Conservation (phyloP, 352 stramenopile species). For the Elongisporangium prolatum region DNA sequence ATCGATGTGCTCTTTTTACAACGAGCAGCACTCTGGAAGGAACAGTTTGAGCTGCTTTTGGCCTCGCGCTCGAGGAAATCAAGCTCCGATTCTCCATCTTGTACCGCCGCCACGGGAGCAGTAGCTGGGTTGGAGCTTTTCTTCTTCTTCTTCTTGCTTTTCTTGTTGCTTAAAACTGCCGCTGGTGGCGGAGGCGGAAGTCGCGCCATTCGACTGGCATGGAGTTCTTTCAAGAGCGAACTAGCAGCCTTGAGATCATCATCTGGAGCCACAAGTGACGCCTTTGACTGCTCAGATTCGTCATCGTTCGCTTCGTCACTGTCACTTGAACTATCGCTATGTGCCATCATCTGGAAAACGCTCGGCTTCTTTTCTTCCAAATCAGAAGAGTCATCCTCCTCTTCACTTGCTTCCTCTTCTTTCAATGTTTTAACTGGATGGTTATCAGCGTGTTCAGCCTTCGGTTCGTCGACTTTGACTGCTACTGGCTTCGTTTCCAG, state of each 20-base stretch:
- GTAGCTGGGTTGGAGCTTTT: constrained; percentile 8
- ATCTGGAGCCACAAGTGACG: constrained; percentile 1
- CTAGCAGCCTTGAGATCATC: constrained; percentile 24
- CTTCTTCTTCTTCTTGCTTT: constrained; percentile 39
- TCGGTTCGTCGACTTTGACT: constrained; percentile 5
- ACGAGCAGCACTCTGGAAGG: constrained; percentile 30
- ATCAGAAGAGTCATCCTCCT: constrained; percentile 14
- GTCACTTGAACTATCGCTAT: constrained; percentile 26
- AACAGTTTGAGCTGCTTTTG: constrained; percentile 43
- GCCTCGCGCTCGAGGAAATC: constrained; percentile 65
- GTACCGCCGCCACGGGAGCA: constrained; percentile 20
- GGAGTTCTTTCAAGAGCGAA: constrained; percentile 53
- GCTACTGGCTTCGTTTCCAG: too few relatives aligned
- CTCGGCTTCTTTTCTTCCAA: constrained; percentile 22
- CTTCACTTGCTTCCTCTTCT: constrained; percentile 1
- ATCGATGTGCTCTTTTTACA: constrained; percentile 62
- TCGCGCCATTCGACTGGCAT: constrained; percentile 51
- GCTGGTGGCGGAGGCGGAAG: constrained; percentile 19
- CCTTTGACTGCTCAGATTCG: constrained; percentile 6
- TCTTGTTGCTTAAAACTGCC: constrained; percentile 19
- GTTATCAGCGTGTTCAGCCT: background rate
- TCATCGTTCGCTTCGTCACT: constrained; percentile 17
- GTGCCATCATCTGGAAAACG: constrained; percentile 43
- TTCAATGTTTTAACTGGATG: background rate
- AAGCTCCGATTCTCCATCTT: constrained; percentile 64